These are phyloP conservation scores for Arabidopsis suecica DNA, from an alignment of 345 rosid genomes.

Conservation along the genomic window DNA sequence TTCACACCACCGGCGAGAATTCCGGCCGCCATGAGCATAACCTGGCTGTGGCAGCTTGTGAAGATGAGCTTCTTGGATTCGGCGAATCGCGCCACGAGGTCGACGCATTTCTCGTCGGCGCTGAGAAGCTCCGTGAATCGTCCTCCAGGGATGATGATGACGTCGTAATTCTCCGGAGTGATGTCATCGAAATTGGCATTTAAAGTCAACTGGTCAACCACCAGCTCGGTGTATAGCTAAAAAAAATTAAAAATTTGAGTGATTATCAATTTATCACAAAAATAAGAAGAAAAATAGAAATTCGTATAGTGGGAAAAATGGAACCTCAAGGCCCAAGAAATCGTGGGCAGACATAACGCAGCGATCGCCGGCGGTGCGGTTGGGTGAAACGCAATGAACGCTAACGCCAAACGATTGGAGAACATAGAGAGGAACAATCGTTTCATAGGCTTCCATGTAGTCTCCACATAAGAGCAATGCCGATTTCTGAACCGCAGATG, in stretches of 20 bases:
- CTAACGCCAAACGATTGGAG: slow-evolving; percentile 57
- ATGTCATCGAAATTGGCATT: slow-evolving; percentile 52
- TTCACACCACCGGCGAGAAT: slow-evolving; percentile 49
- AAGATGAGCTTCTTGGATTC: slow-evolving; percentile 51
- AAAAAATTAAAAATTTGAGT: neutral
- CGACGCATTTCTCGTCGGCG: slow-evolving; percentile 50
- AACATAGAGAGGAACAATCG: slow-evolving; percentile 49
- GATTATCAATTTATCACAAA: no score
- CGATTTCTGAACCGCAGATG: slow-evolving; percentile 46
- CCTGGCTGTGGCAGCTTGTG: slow-evolving; percentile 60
- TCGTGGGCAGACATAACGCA: slow-evolving; percentile 57
- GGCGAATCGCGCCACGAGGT: slow-evolving; percentile 44
- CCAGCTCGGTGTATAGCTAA: slow-evolving; percentile 55
- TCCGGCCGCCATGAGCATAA: slow-evolving; percentile 56
- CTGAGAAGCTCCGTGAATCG: slow-evolving; percentile 54
- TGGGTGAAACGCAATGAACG: slow-evolving; percentile 58
- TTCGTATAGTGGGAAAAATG: neutral
- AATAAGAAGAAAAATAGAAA: neutral
- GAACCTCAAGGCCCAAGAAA: slow-evolving; percentile 55
- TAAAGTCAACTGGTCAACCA: slow-evolving; percentile 53
- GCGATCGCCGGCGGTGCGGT: slow-evolving; percentile 48
- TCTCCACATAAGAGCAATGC: slow-evolving; percentile 59
- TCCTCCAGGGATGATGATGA: slow-evolving; percentile 56
- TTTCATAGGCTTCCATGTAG: slow-evolving; percentile 63
- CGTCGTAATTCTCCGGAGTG: slow-evolving; percentile 46